Base-by-base conservation (phyloP, 2,329 filamentous ascomycete species). In the Fusarium sp. region DNA sequence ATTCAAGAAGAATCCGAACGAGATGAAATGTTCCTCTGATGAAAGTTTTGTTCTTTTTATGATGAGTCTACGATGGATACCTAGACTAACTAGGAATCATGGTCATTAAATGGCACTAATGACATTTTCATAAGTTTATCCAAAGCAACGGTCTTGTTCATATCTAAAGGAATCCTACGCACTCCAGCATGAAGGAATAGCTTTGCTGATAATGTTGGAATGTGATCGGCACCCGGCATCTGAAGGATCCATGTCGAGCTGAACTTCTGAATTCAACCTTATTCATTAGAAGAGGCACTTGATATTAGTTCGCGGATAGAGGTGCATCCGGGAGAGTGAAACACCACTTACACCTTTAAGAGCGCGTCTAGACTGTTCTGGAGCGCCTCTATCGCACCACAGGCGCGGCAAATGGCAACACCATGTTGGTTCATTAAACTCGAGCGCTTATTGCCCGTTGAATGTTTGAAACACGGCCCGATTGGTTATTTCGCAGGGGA, bases 321-420 rank as follows among this genome's bases (percentile, higher is more conserved):
- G 21, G 20, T 59, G 31, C 33, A 68, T 53, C 67, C 67, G 63
- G 24, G 24, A 24, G 38, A 50, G 33, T 16, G 42, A 50, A 42
- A 35, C 47, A 46, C 21, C 43, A 60, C 35, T 49, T 64, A 38
- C 42, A 44, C 44, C 59, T 52, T 20, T 35, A 43, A 60, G 31
- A 65, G 42, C 58, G 68, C 58, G 47, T 61, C 67, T 57, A 41
- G 67, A 68, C 67, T 68, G 63, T 61, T 70, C 67, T 70, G 39
- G 67, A 33, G 52, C 58, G 53, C 61, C 63, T 59, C 63, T 66
- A 68, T 70, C 47, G 52, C 58, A 65, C 64, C 63, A 68, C 55
- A 42, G 39, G 31, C 54, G 54, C 67, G 63, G 63, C 47, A 68
- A 65, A 61, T 57, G 53, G 63, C 67, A 70, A 53, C 67, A 70